Percentiles rank a stretch among this genome's conserved stretches.
phyloP scores from a whole-genome alignment of 495 filamentous ascomycete genomes.

The Neurospora sp. region DNA sequence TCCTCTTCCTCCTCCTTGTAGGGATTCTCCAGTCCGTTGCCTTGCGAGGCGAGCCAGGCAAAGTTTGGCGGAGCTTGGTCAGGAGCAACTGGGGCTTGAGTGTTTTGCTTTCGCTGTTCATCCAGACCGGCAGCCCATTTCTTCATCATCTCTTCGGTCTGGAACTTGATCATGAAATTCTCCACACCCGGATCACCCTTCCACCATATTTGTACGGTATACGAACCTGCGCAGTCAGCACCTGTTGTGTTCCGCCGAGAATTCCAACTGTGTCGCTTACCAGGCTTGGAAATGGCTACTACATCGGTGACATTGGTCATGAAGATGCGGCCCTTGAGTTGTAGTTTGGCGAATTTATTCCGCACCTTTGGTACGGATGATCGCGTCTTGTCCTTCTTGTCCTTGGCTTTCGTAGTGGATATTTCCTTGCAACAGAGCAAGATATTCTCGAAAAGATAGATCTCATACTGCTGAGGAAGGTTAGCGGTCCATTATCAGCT shows the following conservation, averaged over 20 bases:
- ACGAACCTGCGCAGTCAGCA: slow-evolving; percentile 53
- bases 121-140: slow-evolving; percentile 69
- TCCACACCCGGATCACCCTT: slow-evolving; percentile 94
- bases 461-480: slow-evolving; percentile 62
- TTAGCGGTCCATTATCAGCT: slow-evolving; percentile 8
- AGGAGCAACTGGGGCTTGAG: slow-evolving; percentile 18
- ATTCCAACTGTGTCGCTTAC: slow-evolving; percentile 36
- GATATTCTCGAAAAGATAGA: slow-evolving; percentile 93
- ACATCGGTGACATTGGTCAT: slow-evolving; percentile 99
- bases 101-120: slow-evolving; percentile 45
- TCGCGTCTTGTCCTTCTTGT: slow-evolving; percentile 49
- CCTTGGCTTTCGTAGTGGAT: slow-evolving; percentile 73
- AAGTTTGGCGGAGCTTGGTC: slow-evolving; percentile 49
- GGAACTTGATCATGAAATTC: slow-evolving; percentile 88
- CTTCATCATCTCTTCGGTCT: slow-evolving; percentile 81
- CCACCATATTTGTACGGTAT: slow-evolving; percentile 97
- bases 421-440: slow-evolving; percentile 96
- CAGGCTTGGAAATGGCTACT: slow-evolving; percentile 68
- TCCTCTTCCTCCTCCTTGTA: slow-evolving; percentile 71
- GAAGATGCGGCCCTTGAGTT: slow-evolving; percentile 94
- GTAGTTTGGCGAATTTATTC: slow-evolving; percentile 67
- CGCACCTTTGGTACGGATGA: slow-evolving; percentile 48
- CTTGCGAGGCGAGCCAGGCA: slow-evolving; percentile 60
- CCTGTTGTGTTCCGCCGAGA: background rate
- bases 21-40: slow-evolving; percentile 57